Evolutionary conservation across 2,329 filamentous ascomycete species (phyloP).

Genomic region (Pseudogymnoascus sp.): DNA sequence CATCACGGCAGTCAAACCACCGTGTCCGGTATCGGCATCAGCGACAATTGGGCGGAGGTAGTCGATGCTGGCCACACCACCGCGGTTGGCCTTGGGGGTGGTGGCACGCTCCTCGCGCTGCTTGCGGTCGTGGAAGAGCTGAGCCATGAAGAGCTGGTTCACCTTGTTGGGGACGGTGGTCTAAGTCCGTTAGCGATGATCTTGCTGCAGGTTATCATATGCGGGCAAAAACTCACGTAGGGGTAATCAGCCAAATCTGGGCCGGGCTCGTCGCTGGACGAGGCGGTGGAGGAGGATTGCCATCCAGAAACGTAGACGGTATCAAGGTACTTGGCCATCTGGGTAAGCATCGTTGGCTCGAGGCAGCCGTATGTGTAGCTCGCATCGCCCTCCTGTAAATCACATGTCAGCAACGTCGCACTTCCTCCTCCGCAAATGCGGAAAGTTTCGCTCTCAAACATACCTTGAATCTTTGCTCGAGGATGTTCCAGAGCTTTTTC

Average conservation of each 20-base stretch:
- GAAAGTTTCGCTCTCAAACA: too few relatives aligned
- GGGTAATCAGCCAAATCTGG: slow-evolving; percentile 98
- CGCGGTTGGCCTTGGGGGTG: slow-evolving; percentile 64
- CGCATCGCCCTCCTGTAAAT: slow-evolving; percentile 62
- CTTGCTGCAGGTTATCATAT: not conserved
- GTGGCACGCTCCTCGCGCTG: slow-evolving; percentile 90
- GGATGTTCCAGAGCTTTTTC: slow-evolving; percentile 90
- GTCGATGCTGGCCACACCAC: slow-evolving; percentile 71
- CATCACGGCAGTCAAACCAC: slow-evolving; percentile 97
- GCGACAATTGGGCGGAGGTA: slow-evolving; percentile 94
- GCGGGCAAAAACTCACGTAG: slow-evolving; percentile 52
- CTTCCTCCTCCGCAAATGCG: not conserved
- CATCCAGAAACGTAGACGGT: slow-evolving; percentile 98
- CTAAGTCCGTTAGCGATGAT: slow-evolving; percentile 36
- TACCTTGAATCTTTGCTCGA: slow-evolving; percentile 82
- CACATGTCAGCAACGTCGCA: slow-evolving; percentile 16
- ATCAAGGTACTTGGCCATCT: slow-evolving; percentile 98
- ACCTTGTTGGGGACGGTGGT: slow-evolving; percentile 99
- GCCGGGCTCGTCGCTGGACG: slow-evolving; percentile 87
- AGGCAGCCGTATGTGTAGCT: slow-evolving; percentile 96
- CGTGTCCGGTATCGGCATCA: slow-evolving; percentile 94
- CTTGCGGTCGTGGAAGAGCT: slow-evolving; percentile 99
- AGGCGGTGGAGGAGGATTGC: slow-evolving; percentile 96
- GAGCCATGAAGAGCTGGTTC: slow-evolving; percentile 92
- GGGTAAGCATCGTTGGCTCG: slow-evolving; percentile 96